Percentiles rank a stretch among this genome's conserved stretches.
phyloP scores from a whole-genome alignment of 345 rosid species.

The Bruguiera sexangula region DNA sequence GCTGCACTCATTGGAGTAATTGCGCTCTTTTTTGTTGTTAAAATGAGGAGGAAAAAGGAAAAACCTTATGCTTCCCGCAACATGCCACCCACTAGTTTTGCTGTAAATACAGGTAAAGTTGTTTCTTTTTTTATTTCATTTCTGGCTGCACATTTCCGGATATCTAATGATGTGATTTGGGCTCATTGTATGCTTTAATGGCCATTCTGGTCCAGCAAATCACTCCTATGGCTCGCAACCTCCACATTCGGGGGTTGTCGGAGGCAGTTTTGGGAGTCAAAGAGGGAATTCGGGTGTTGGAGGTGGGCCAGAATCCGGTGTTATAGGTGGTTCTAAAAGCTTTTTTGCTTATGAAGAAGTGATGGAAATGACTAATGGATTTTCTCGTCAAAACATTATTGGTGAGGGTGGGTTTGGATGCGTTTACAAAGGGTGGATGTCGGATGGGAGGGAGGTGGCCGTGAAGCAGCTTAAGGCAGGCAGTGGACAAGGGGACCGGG shows the following conservation, averaged over 20 bases:
- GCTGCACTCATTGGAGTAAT: slow-evolving; percentile 52
- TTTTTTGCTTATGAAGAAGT: slow-evolving; percentile 68
- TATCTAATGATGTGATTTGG: neutral
- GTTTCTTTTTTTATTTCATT: neutral
- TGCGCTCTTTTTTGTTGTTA: slow-evolving; percentile 36
- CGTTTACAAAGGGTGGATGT: slow-evolving; percentile 60
- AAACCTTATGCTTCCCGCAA: slow-evolving; percentile 32
- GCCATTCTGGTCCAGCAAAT: slow-evolving; percentile 40
- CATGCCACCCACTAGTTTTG: slow-evolving; percentile 47
- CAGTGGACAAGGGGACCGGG: slow-evolving; percentile 97
- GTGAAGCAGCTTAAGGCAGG: slow-evolving; percentile 94
- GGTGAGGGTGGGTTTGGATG: slow-evolving; percentile 99
- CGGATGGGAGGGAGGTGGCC: slow-evolving; percentile 63
- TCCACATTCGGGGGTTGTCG: slow-evolving; percentile 21
- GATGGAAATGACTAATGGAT: slow-evolving; percentile 80
- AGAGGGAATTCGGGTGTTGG: slow-evolving; percentile 10
- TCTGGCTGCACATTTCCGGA: neutral
- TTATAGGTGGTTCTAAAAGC: slow-evolving; percentile 47
- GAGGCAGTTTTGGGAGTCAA: slow-evolving; percentile 48
- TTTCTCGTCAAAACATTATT: slow-evolving; percentile 59
- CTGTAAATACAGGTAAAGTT: slow-evolving; percentile 48
- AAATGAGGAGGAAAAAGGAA: slow-evolving; percentile 42
- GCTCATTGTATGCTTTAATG: slow-evolving; percentile 26
- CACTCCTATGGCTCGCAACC: slow-evolving; percentile 40
- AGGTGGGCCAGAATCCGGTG: slow-evolving; percentile 46